phyloP scores from a whole-genome alignment of 2,329 filamentous ascomycete genomes.

The Calonectria hongkongensis region DNA sequence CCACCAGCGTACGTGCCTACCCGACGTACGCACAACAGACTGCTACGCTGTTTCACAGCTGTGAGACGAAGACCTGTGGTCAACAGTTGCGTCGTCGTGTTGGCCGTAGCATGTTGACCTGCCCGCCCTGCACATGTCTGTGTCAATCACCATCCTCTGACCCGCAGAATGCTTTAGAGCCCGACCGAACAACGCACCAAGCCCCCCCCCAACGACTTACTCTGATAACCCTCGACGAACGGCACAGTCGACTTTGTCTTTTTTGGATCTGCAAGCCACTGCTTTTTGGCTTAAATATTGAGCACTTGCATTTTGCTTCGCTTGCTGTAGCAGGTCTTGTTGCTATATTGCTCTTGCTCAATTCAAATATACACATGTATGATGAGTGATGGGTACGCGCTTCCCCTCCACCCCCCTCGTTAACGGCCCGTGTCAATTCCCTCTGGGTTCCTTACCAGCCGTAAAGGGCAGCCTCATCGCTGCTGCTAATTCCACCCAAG shows the following conservation, averaged over 20 bases:
- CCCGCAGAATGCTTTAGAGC: conserved; percentile 53
- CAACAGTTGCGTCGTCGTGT: conserved; percentile 18
- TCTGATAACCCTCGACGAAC: conserved; percentile 39
- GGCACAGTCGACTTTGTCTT: conserved; percentile 16
- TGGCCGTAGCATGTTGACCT: conserved; percentile 46
- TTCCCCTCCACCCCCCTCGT: conserved; percentile 48
- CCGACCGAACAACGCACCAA: conserved; percentile 53
- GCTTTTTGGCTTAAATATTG: conserved; percentile 40
- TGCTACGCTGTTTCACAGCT: conserved; percentile 17
- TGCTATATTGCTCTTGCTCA: conserved; percentile 49
- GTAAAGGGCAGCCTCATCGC: conserved; percentile 30
- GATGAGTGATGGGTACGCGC: conserved; percentile 67
- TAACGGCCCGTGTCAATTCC: conserved; percentile 42
- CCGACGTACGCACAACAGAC: conserved; percentile 20
- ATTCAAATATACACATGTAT: conserved; percentile 48
- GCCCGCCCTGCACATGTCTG: conserved; percentile 42
- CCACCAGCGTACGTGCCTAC: conserved; percentile 18
- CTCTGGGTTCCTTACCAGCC: conserved; percentile 26
- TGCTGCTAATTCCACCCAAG: conserved; percentile 17
- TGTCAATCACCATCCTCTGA: conserved; percentile 51
- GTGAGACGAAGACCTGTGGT: conserved; percentile 32
- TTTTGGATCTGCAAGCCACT: conserved; percentile 41
- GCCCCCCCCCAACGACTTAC: conserved; percentile 34
- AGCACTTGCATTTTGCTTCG: conserved; percentile 36
- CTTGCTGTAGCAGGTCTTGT: conserved; percentile 39